Conservation (phyloP, 2,329 filamentous ascomycete genomes). For the Epichloe sp. region DNA sequence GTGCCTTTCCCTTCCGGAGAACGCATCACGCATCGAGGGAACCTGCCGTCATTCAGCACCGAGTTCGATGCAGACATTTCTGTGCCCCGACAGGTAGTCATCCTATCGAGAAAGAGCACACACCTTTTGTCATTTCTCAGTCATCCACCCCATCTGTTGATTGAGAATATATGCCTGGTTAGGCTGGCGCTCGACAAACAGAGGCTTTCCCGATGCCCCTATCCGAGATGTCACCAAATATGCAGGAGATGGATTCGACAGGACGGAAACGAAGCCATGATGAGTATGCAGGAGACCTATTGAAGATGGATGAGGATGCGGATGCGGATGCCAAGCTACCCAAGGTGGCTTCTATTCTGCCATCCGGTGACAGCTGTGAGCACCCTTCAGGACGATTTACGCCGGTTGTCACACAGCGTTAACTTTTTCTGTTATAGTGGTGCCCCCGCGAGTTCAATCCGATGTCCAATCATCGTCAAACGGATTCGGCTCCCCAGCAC, state of each 20-base stretch:
- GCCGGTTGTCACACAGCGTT: slow-evolving; percentile 3
- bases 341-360: slow-evolving; percentile 7
- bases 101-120: background rate
- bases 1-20: background rate
- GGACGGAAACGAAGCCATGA: slow-evolving; percentile 34
- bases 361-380: slow-evolving; percentile 13
- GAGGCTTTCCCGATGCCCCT: slow-evolving; percentile 29
- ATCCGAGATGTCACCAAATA: slow-evolving; percentile 32
- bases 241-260: slow-evolving; percentile 29
- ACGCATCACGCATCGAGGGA: background rate
- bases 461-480: slow-evolving; percentile 16
- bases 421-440: slow-evolving; percentile 8
- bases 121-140: background rate
- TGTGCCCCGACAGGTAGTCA: background rate
- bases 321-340: slow-evolving; percentile 11
- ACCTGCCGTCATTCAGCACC: background rate
- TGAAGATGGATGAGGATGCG: slow-evolving; percentile 12
- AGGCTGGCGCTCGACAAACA: background rate
- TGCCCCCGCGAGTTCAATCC: slow-evolving; percentile 12
- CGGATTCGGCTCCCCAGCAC: slow-evolving; percentile 16
- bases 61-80: background rate
- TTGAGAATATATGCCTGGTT: background rate
- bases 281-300: slow-evolving; percentile 26
- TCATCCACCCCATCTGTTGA: no score
- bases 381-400: background rate